Percentiles rank a stretch among this genome's conserved stretches.
Conservation (phyloP, 352 stramenopile species). For the Globisporangium canariense region DNA sequence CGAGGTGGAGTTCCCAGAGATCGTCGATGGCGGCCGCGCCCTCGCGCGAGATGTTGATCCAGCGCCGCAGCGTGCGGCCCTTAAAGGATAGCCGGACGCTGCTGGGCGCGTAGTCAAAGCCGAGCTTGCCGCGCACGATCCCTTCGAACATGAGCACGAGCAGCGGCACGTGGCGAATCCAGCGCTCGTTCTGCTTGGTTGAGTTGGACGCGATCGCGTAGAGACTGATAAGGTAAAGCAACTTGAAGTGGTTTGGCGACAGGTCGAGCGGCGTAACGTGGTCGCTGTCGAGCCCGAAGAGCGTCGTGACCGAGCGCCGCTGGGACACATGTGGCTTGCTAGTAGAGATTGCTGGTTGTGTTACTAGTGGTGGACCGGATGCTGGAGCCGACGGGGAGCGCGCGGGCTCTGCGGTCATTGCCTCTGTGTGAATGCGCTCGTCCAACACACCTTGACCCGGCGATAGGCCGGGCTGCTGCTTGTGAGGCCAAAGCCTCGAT, state of each 20-base stretch:
- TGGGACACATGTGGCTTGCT: not conserved
- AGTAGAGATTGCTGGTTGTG: not conserved
- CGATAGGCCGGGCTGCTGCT: no score
- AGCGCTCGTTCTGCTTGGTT: slow-evolving; percentile 91
- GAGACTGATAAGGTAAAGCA: slow-evolving; percentile 95
- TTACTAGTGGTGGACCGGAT: not conserved
- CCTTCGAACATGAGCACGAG: slow-evolving; percentile 97
- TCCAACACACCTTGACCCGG: not conserved
- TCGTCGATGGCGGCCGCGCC: slow-evolving; percentile 95
- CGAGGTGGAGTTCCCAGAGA: slow-evolving; percentile 89
- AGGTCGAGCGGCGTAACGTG: slow-evolving; percentile 39
- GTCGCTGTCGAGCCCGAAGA: not conserved
- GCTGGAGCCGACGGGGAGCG: not conserved
- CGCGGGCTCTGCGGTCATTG: slow-evolving; percentile 3
- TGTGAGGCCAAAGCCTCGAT: no score
- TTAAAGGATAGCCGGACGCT: slow-evolving; percentile 92
- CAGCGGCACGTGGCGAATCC: slow-evolving; percentile 94
- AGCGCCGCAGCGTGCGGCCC: slow-evolving; percentile 72
- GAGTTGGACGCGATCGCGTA: slow-evolving; percentile 91
- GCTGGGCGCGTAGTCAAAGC: slow-evolving; percentile 97
- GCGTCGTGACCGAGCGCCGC: not conserved
- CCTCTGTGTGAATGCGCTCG: not conserved
- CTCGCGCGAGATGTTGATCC: slow-evolving; percentile 95
- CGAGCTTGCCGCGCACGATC: slow-evolving; percentile 91
- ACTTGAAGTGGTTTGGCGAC: slow-evolving; percentile 94